phyloP scores from a whole-genome alignment of 73 alveolate genomes.

The Tetrahymena borealis region DNA sequence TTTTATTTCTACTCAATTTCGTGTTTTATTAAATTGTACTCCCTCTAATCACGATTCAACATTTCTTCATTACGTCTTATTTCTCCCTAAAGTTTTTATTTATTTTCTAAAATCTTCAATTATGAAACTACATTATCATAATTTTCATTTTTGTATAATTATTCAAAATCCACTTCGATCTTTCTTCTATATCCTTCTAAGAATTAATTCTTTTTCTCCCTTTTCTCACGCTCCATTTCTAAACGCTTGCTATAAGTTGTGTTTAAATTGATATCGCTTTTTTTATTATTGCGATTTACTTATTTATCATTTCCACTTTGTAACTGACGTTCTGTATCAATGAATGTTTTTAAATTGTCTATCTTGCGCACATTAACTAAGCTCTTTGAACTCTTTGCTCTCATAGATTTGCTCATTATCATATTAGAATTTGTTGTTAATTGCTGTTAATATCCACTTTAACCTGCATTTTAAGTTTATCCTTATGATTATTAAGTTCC shows the following conservation, averaged over 20 bases:
- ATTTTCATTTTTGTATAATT: not conserved
- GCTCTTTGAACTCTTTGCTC: not conserved
- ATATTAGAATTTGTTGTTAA: not conserved
- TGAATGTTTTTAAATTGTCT: not conserved
- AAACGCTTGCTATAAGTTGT: not conserved
- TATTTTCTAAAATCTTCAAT: not conserved
- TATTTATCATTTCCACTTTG: not conserved
- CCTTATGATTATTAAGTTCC: not conserved
- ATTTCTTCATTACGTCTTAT: not conserved
- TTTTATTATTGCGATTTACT: not conserved
- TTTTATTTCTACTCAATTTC: not conserved
- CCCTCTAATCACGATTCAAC: not conserved
- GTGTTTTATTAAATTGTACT: not conserved
- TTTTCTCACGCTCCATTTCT: not conserved
- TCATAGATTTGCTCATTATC: not conserved
- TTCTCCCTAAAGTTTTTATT: not conserved
- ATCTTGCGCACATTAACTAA: not conserved
- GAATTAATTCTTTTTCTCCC: not conserved
- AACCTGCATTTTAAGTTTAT: too few relatives aligned
- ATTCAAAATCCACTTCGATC: not conserved
- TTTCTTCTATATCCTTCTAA: not conserved
- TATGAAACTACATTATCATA: not conserved
- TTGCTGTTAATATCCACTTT: not conserved
- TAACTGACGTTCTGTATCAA: not conserved
- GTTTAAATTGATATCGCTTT: not conserved